Base-by-base conservation (phyloP, 2,329 filamentous ascomycete species). In the Fusarium guadeloupense region DNA sequence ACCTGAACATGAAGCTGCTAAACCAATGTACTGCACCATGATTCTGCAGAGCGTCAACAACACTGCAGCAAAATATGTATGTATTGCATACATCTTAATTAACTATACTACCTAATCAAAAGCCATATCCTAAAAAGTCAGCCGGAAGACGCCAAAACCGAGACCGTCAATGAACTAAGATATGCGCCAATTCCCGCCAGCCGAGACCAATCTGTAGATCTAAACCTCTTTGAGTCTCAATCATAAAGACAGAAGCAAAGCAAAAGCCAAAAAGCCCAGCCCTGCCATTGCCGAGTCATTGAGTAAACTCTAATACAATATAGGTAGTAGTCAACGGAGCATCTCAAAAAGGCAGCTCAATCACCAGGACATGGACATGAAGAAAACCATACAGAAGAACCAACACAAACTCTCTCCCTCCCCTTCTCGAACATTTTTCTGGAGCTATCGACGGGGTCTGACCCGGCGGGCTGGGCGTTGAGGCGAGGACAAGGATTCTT, bases 1-100 rank as follows among this genome's bases (percentile, higher is more conserved):
- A 64, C 61, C 60, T 64, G 60, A 64, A 64, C 25, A 53, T 62
- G 61, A 64, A 64, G 52, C 61, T 56, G 37, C 44, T 34, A 33
- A 40, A 48, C 19, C n/a, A 26, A 53, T 21, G 25, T 46, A 20
- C 17, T 28, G 19, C n/a, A 8, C 39, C n/a, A 17, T 34, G 25
- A 52, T 34, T 31, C 48, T 61, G 25, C 45, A 64, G 35, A 30
- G 25, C 17, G 23, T 31, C 44, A 16, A 12, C 41, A 40, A 37
- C 46, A 31, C 44, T 45, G 25, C 38, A 45, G 54, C 13, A 17
- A 13, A 30, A 34, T 9, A 28, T 12, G 16, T 13, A 17, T 21
- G 12, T 38, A n/a, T n/a, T n/a, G 3, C 25, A 14, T 33, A 41
- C 19, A 38, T 20, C 49, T 17, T 25, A 33, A 13, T 26, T 9